Evolutionary conservation across 768 basidiomycete genomes (phyloP).

Genomic region (Macrolepiota albuminosa): DNA sequence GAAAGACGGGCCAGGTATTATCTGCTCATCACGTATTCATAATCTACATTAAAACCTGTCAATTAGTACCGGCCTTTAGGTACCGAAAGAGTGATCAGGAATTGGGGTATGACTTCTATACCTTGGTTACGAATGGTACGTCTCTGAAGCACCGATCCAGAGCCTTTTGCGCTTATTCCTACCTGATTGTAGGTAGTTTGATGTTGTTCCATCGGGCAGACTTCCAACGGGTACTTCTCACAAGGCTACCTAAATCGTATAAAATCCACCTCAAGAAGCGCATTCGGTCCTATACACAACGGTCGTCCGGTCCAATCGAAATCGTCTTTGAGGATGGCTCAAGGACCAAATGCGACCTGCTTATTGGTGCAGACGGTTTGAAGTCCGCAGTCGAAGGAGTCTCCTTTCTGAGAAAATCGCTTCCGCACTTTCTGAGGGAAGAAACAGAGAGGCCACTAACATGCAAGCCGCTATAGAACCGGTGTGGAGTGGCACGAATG

Average conservation of each 20-base stretch:
- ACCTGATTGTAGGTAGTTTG: constrained; percentile 35
- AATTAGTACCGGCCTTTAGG: constrained; percentile 44
- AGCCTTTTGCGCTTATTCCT: constrained; percentile 8
- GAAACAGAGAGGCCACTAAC: constrained; percentile 33
- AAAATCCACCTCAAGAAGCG: constrained; percentile 52
- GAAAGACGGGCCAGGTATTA: constrained; percentile 36
- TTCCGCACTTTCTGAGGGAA: constrained; percentile 28
- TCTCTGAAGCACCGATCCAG: not conserved
- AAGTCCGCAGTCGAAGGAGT: constrained; percentile 48
- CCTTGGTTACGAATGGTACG: constrained; percentile 53
- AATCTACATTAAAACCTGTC: constrained; percentile 1
- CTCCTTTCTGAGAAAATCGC: constrained; percentile 34
- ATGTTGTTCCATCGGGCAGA: constrained; percentile 62
- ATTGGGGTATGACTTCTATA: constrained; percentile 48
- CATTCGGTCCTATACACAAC: constrained; percentile 50
- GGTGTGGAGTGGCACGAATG: constrained; percentile 53
- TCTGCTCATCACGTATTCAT: not conserved
- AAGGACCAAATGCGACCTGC: constrained; percentile 53
- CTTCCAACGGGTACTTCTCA: constrained; percentile 56
- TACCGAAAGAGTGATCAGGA: constrained; percentile 61
- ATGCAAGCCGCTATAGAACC: constrained; percentile 43
- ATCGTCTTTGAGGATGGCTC: constrained; percentile 62
- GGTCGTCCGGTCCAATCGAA: constrained; percentile 33
- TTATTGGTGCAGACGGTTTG: constrained; percentile 69
- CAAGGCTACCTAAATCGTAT: constrained; percentile 40